Base-by-base conservation (phyloP, 352 stramenopile species). In the Phytophthora sp. region DNA sequence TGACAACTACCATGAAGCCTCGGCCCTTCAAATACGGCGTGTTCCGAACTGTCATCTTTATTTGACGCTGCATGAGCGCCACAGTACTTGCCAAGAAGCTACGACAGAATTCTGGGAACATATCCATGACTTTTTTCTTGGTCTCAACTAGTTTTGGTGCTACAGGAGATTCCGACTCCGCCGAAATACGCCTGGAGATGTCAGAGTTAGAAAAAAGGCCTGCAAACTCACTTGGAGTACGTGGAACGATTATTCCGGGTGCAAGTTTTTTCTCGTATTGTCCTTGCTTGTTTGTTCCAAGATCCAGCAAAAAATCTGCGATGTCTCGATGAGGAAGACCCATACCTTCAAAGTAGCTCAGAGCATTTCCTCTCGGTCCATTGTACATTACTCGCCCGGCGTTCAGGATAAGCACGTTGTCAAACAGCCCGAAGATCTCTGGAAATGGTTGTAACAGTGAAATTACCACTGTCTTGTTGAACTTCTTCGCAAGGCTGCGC, bases 381-480 rank as follows among this genome's bases (percentile, higher is more conserved):
- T 74, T 51, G 41, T 67, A 71, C 41, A 71, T 75, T 23, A 74
- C 39, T 30, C 62, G 51, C 9, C 71, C 71, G 11, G 65, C 56
- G 31, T 69, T 74, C 8, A 79, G 56, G 17, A 79, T 65, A 6
- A 79, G 12, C 20, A 79, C 66, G 28, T 76, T 61, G 41, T 79
- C 71, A 20, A 79, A 76, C 1, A 76, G 41, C 17, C 43, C 55
- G 28, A 72, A 72, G 7, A 79, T 68, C 24, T 79, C 66, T 15
- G 70, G 70, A 15, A 90, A 80, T 27, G 93, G 91, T 62, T 98
- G 72, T 7, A 96, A 63, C 35, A 96, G 64, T 8, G 84, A 84
- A 17, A 96, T 71, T 6, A 90, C 64, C 18, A 66, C 51, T 1
- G 76, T 86, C 24, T 72, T 67, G 32, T 73, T 54, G 34, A 86